Percentiles rank a stretch among this genome's conserved stretches.
These are phyloP conservation scores for Rhexocercosporidium sp. DNA, from an alignment of 2,329 filamentous ascomycete genomes.

Conservation along the genomic window DNA sequence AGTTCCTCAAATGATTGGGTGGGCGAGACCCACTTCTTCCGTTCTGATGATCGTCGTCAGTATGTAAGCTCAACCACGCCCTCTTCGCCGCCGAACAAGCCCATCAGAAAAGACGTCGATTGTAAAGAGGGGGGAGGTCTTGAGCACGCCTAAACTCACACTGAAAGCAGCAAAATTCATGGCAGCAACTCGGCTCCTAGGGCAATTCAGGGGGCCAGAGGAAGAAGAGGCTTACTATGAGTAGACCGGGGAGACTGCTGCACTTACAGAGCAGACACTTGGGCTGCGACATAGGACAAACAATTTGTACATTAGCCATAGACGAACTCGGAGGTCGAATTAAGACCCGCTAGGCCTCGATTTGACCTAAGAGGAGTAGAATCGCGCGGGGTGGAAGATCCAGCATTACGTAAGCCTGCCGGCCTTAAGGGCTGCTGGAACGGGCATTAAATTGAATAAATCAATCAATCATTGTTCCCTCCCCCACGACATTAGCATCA, in stretches of 20 bases:
- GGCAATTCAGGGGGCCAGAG: slow-evolving; percentile 9
- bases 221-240: neutral
- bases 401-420: no score
- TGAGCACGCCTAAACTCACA: neutral
- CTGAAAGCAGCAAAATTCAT: slow-evolving; percentile 2
- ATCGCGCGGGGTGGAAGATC: neutral
- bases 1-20: no score
- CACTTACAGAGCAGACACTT: slow-evolving; percentile 7
- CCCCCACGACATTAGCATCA: no score
- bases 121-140: slow-evolving; percentile 8
- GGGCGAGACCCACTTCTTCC: no score
- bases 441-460: neutral
- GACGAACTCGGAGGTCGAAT: neutral
- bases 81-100: no score
- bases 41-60: no score
- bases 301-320: neutral
- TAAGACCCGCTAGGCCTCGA: neutral
- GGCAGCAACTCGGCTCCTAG: slow-evolving; percentile 8
- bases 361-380: neutral
- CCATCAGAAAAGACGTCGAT: no score
- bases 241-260: slow-evolving; percentile 11
- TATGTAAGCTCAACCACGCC: no score
- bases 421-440: neutral
- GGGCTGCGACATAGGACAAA: neutral
- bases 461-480: no score